These are phyloP conservation scores for Phytophthora nicotianae DNA, from an alignment of 352 stramenopile genomes.

Conservation along the genomic window DNA sequence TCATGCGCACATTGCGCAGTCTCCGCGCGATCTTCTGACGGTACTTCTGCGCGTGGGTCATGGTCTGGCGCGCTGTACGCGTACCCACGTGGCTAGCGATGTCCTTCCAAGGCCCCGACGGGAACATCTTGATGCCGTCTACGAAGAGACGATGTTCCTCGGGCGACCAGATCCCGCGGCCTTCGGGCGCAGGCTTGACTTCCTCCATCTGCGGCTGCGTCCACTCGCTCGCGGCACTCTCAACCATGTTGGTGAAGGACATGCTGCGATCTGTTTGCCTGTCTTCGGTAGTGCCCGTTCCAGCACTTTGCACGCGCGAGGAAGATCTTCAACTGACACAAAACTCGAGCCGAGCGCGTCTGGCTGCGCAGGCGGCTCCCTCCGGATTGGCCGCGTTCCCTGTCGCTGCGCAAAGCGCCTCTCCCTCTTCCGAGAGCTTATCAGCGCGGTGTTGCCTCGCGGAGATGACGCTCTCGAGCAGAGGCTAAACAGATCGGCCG, in stretches of 20 bases:
- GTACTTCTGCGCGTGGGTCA: constrained; percentile 88
- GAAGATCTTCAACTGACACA: constrained; percentile 71
- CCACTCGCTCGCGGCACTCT: constrained; percentile 32
- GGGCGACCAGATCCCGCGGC: constrained; percentile 72
- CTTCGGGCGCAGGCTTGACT: constrained; percentile 47
- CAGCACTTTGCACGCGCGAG: constrained; percentile 31
- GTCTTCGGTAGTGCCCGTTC: constrained; percentile 6
- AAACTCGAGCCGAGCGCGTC: constrained; percentile 10
- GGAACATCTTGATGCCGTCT: constrained; percentile 78
- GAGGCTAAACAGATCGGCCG: constrained; percentile 22
- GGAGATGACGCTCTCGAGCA: constrained; percentile 33
- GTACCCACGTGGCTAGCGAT: constrained; percentile 75
- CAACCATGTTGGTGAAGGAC: constrained; percentile 42
- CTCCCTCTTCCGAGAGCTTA: constrained; percentile 21
- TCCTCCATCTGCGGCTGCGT: constrained; percentile 36
- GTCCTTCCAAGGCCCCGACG: constrained; percentile 77
- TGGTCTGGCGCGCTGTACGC: constrained; percentile 76
- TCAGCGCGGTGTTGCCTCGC: constrained; percentile 17
- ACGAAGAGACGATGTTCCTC: constrained; percentile 82
- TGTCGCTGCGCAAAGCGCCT: constrained; percentile 27
- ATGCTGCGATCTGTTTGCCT: constrained; percentile 19
- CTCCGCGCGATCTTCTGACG: constrained; percentile 80
- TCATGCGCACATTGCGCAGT: constrained; percentile 74
- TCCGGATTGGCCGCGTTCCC: constrained; percentile 21
- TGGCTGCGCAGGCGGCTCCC: constrained; percentile 15